Evolutionary conservation across 768 basidiomycete genomes (phyloP).

Genomic region (Lyophyllum decastes): DNA sequence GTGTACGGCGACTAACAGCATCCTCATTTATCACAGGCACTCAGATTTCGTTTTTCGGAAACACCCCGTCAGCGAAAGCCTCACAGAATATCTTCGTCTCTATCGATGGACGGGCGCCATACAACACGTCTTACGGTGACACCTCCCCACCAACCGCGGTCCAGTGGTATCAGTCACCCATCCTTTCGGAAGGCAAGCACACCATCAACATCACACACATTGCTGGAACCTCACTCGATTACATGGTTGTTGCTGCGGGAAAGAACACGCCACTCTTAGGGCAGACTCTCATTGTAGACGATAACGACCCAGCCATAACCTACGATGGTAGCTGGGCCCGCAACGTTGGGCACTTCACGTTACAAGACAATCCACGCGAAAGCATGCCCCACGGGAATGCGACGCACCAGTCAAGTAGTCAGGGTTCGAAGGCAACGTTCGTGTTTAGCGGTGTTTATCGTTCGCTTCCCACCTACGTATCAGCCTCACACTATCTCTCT

Average conservation of each 20-base stretch:
- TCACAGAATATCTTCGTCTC: neutral
- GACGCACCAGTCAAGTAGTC: conserved; percentile 21
- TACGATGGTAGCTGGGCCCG: conserved; percentile 20
- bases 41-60: neutral
- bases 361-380: conserved; percentile 5
- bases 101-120: neutral
- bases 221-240: conserved; percentile 24
- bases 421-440: conserved; percentile 25
- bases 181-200: conserved; percentile 19
- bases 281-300: conserved; percentile 22
- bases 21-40: neutral
- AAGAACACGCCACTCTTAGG: conserved; percentile 20
- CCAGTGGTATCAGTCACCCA: conserved; percentile 27
- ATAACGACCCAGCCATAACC: conserved; percentile 19
- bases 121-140: conserved; percentile 12
- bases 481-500: no score
- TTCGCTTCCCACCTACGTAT: no score
- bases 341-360: conserved; percentile 11
- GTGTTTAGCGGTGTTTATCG: conserved; percentile 33
- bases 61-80: neutral
- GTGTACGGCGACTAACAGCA: neutral
- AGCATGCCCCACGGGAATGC: conserved; percentile 27
- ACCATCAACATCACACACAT: conserved; percentile 18
- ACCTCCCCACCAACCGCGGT: conserved; percentile 15
- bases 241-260: conserved; percentile 19